phyloP scores from a whole-genome alignment of 306 rosid genomes.

The Vigna angularis region DNA sequence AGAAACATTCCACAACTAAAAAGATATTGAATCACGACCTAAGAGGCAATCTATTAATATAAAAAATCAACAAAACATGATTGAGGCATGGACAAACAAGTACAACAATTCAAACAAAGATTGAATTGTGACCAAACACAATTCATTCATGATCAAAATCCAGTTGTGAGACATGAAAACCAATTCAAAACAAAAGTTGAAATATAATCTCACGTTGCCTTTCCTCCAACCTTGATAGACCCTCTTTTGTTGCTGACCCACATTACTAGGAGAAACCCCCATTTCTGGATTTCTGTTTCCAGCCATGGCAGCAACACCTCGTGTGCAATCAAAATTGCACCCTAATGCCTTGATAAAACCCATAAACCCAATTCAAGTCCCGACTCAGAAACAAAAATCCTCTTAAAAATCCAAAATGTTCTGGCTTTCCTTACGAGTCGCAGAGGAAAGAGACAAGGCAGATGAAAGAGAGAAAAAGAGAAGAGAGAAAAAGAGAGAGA shows the following conservation, averaged over 20 bases:
- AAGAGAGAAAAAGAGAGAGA: neutral
- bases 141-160: conserved; percentile 26
- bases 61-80: conserved; percentile 5
- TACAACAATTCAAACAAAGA: conserved; percentile 30
- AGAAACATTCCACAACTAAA: conserved; percentile 4
- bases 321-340: conserved; percentile 41
- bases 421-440: conserved; percentile 34
- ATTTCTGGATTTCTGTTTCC: conserved; percentile 47
- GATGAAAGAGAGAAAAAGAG: conserved; percentile 32
- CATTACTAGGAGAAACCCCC: conserved; percentile 46
- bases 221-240: conserved; percentile 93
- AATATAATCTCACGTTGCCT: conserved; percentile 71
- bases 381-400: conserved; percentile 34
- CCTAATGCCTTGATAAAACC: conserved; percentile 41
- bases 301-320: conserved; percentile 39
- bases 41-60: neutral
- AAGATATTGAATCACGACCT: neutral
- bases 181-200: conserved; percentile 12
- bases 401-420: conserved; percentile 35
- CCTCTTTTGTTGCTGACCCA: conserved; percentile 59
- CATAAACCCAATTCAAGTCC: conserved; percentile 44
- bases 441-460: conserved; percentile 35
- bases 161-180: conserved; percentile 27
- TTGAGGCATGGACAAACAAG: conserved; percentile 27
- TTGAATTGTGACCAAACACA: conserved; percentile 34